Evolutionary conservation across 352 stramenopile genomes (phyloP).

Genomic region (Globisporangium spinosum): DNA sequence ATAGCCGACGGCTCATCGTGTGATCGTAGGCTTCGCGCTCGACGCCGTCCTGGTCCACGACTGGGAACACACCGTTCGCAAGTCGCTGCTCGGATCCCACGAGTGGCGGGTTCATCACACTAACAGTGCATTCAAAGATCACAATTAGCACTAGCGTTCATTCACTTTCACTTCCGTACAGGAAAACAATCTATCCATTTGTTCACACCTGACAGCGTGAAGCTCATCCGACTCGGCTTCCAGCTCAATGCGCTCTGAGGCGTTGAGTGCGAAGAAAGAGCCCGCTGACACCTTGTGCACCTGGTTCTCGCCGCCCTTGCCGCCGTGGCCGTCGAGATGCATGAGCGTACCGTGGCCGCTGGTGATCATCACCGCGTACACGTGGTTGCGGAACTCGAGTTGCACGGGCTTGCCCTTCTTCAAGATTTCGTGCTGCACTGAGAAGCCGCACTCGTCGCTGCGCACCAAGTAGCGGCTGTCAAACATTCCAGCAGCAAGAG

Average conservation of each 20-base stretch:
- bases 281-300: constrained; percentile 41
- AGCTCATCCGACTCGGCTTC: constrained; percentile 58
- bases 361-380: constrained; percentile 69
- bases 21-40: constrained; percentile 55
- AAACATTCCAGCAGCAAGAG: neutral
- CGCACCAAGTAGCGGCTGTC: constrained; percentile 63
- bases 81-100: constrained; percentile 50
- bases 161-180: neutral
- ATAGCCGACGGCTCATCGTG: constrained; percentile 47
- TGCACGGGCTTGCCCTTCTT: constrained; percentile 45
- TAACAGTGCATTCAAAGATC: constrained; percentile 8
- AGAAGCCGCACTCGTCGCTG: constrained; percentile 72
- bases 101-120: constrained; percentile 79
- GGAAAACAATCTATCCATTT: neutral
- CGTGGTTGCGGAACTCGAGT: constrained; percentile 75
- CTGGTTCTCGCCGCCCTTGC: constrained; percentile 29
- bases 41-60: constrained; percentile 61
- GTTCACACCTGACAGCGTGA: constrained; percentile 50
- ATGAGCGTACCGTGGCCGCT: constrained; percentile 45
- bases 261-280: constrained; percentile 59
- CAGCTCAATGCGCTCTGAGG: constrained; percentile 47
- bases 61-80: constrained; percentile 61
- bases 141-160: neutral
- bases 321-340: constrained; percentile 44
- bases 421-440: constrained; percentile 70